Evolutionary conservation across 768 basidiomycete species (phyloP).

Genomic region (Xerocomus spinulosus): DNA sequence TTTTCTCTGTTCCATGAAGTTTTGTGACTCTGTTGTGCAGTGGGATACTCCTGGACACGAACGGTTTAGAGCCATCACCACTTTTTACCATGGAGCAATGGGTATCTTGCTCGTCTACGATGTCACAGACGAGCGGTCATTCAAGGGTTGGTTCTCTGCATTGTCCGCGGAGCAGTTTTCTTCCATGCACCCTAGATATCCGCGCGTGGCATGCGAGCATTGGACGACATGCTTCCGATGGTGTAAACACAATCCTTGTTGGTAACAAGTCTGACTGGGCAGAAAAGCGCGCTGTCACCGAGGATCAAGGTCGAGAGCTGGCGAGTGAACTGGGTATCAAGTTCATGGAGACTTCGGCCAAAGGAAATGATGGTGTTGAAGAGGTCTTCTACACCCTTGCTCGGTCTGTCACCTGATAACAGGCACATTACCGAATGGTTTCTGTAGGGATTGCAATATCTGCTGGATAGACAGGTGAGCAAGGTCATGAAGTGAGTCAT

Average conservation of each 20-base stretch:
- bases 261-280: conserved; percentile 99
- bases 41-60: conserved; percentile 99
- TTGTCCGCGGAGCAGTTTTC: conserved; percentile 6
- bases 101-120: conserved; percentile 97
- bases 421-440: neutral
- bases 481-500: no score
- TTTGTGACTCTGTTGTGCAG: conserved; percentile 36
- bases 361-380: conserved; percentile 96
- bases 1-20: conserved; percentile 11
- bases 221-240: conserved; percentile 97
- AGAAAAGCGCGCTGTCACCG: conserved; percentile 89
- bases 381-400: conserved; percentile 98
- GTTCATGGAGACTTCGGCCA: conserved; percentile 98
- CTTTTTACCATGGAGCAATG: conserved; percentile 99
- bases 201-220: conserved; percentile 98
- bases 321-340: conserved; percentile 92
- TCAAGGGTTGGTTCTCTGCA: conserved; percentile 76
- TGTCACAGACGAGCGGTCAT: conserved; percentile 91
- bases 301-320: conserved; percentile 87
- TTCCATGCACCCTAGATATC: conserved; percentile 59
- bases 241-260: conserved; percentile 98
- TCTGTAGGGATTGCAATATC: conserved; percentile 87
- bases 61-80: conserved; percentile 97
- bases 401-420: conserved; percentile 53
- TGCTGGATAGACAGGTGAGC: conserved; percentile 96